Evolutionary conservation across 75 land plant genomes (phyloP), one percentile per base, ranked within the genome.

Genomic region (Picea sitchensis): DNA sequence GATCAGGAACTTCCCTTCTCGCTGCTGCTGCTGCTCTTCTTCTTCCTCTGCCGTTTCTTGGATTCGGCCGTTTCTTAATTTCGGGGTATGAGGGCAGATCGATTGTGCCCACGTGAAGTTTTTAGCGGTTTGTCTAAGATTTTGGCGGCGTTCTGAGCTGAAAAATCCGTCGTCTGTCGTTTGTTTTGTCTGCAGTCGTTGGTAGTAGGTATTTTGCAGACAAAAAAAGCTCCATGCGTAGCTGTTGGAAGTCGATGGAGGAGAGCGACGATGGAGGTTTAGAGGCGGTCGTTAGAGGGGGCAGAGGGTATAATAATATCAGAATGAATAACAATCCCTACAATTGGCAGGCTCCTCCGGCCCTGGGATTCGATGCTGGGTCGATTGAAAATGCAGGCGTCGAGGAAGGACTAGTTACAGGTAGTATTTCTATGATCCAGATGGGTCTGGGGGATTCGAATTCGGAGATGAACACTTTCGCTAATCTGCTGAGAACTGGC

Each of bases 201-300:
- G 11, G 20, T 71, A 32, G 44, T 11, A 32, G 34, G 34, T 34
- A 34, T 17, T 67, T 34, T 17, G 71, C 20, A 20, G 41, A 67
- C 71, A 34, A 7, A 15, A 41, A 32, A 34, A 15, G 31, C 34
- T 65, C 38, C 14, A 71, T 71, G 74, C 44, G 74, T n/a, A 71
- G 74, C 51, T 23, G 11, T 20, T 71, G 74, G 74, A 44, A 20
- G 74, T 15, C 74, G 12, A 44, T 44, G 74, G 74, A 71, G 26
- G 74, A 36, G 74, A 36, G 74, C 9, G 74, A 71, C 13, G 74
- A 71, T 71, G 74, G 74, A 71, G 51, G 44, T 71, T 47, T 71
- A 47, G 74, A 71, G 23, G 74, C 74, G 74, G 74, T 71, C 3
- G 74, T 71, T 36, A 71, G 74, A 44, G 74, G 23, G 1, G 74